Base-by-base conservation (phyloP, 768 basidiomycete species). In the Brasilioporus rufonigricans region DNA sequence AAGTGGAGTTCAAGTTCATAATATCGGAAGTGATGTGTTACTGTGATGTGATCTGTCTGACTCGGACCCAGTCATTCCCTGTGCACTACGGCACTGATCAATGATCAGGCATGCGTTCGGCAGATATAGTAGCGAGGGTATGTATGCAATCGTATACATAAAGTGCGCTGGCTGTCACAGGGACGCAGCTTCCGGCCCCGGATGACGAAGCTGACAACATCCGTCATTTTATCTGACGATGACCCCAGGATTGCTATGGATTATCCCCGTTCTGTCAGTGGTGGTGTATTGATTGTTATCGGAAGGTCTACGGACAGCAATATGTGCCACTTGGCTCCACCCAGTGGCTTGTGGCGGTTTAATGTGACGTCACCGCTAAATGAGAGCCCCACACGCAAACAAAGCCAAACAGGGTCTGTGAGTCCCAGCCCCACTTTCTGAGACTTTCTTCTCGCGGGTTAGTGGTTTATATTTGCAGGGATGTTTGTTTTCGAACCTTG, bases 351-450 rank as follows among this genome's bases (percentile, higher is more conserved):
- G 19, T 24, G 14, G 12, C 36, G 32, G 32, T 48, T 41, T 27
- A 32, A 21, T 40, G 54, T 70, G 67, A 70, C 64, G 60, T 68
- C 68, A 70, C 24, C 36, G 46, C 50, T 57, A 39, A 48, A 57
- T 62, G 32, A 23, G 44, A 13, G 26, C 12, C 16, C 13, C 23
- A 21, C 18, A 23, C 11, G 27, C 49, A 68, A 67, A 58, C 32
- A 58, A 18, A 19, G 23, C 26, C 44, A 52, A 58, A 58, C 23
- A 40, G 7, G 35, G 14, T n/a, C n/a, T n/a, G 13, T 5, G 19
- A 14, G 21, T 23, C 24, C 32, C 32, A 23, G 39, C 36, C 27
- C 3, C 10, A 2, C n/a, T 40, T 39, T 13, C 36, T 16, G 21
- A 31, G 19, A 14, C 11, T 18, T 46, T 41, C 43, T 46, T 46